These are phyloP conservation scores for Dactylellina leptospora DNA, from an alignment of 2,329 filamentous ascomycete species.

Conservation along the genomic window DNA sequence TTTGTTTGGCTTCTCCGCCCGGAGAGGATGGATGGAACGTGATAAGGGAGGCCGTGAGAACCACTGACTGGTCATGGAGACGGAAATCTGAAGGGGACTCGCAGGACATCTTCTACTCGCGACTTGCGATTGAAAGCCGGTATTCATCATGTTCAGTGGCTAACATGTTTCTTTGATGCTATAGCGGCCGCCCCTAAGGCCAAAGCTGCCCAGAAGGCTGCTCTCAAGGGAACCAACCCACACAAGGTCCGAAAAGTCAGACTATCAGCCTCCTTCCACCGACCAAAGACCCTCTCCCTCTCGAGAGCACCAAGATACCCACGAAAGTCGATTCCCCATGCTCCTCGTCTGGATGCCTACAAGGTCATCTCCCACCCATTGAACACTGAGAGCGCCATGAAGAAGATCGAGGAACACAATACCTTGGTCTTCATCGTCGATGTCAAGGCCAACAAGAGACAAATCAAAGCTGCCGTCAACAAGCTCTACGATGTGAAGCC, in stretches of 20 bases:
- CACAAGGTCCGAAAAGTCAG: constrained; percentile 95
- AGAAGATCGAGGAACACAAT: constrained; percentile 99
- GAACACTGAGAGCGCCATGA: constrained; percentile 99
- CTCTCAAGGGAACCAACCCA: constrained; percentile 82
- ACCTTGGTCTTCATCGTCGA: constrained; percentile 98
- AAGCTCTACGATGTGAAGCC: constrained; percentile 99
- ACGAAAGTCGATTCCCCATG: constrained; percentile 90
- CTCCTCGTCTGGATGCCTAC: constrained; percentile 92
- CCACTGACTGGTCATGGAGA: neutral
- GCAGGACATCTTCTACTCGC: constrained; percentile 33
- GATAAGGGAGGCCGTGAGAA: neutral
- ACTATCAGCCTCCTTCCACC: constrained; percentile 93
- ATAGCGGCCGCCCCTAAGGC: constrained; percentile 78
- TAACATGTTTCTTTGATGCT: constrained; percentile 59
- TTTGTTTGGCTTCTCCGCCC: no score
- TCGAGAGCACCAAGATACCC: constrained; percentile 94
- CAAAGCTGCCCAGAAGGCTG: constrained; percentile 91
- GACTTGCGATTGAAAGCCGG: constrained; percentile 31
- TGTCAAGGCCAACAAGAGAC: constrained; percentile 98
- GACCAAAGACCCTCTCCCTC: constrained; percentile 93
- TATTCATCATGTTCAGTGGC: neutral
- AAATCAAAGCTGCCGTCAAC: constrained; percentile 98
- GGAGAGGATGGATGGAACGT: neutral
- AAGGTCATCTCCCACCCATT: constrained; percentile 98
- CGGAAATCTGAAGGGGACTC: neutral